Base-by-base conservation (phyloP, 805 yeast genomes). In the Starmerella powellii region DNA sequence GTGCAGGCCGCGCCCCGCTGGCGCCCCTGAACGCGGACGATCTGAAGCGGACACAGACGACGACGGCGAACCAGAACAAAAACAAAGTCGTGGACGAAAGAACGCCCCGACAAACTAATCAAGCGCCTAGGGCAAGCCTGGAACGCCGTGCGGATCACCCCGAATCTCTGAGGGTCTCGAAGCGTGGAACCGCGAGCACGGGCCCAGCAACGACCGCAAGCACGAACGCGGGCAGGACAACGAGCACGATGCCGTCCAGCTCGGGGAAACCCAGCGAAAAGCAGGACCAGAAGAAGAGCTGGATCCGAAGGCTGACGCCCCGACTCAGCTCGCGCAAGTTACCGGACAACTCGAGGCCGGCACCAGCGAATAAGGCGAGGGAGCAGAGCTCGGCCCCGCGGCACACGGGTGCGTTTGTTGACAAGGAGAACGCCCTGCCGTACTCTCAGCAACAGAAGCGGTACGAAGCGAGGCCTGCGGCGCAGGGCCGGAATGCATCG, bases 281-380 rank as follows among this genome's bases (percentile, higher is more conserved):
- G n/a, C n/a, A n/a, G n/a, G n/a, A n/a, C n/a, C n/a, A n/a, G 29
- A 41, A 42, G 36, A 11, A 4, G 30, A 44, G 42, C 42, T 48
- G 51, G 51, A 48, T 48, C n/a, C 42, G 51, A n/a, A 34, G 49
- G 19, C 21, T 48, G 36, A 48, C 51, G 6, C 51, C 51, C 27
- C 37, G 47, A 4, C 16, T 47, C 12, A 41, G 29, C 6, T 42
- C 47, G 4, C 24, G 46, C 13, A 38, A 36, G 40, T 40, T 40
- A 2, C 34, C 37, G 13, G 34, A 28, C 2, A 20, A 16, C 16
- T 23, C 20, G 11, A 21, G 34, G 15, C n/a, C 6, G 29, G 6
- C 34, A n/a, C 8, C 24, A n/a, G 4, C 3, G 13, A 33, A n/a
- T 3, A 26, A 8, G 35, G 15, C 34, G 23, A 18, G 16, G 23